Evolutionary conservation across 2,329 filamentous ascomycete genomes (phyloP).

Genomic region (Penicillium verrucosum): DNA sequence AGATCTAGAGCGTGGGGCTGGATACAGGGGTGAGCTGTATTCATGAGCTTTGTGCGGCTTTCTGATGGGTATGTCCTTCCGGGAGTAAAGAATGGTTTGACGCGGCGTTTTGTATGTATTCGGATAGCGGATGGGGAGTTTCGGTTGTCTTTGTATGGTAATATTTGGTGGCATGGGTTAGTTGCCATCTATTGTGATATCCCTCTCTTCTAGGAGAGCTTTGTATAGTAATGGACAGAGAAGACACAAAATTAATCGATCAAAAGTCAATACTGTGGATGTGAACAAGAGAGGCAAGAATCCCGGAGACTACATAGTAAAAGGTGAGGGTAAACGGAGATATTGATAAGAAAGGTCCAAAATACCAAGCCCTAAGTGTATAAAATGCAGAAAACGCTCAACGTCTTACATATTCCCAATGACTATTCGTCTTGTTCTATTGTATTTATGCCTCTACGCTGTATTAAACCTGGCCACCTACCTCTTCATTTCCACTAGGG

Average conservation of each 20-base stretch:
- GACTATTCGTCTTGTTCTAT: background rate
- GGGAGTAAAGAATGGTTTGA: background rate
- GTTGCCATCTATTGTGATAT: constrained; percentile 19
- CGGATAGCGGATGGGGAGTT: constrained; percentile 1
- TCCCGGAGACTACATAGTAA: too few relatives aligned
- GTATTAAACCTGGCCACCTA: background rate
- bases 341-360: background rate
- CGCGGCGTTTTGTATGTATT: constrained; percentile 3
- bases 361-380: background rate
- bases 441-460: background rate
- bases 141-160: background rate
- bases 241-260: constrained; percentile 2
- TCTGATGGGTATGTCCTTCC: background rate
- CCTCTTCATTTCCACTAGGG: background rate
- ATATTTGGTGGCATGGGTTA: background rate
- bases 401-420: background rate
- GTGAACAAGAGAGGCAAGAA: background rate
- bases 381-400: background rate
- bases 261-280: too few relatives aligned
- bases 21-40: constrained; percentile 38
- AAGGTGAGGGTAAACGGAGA: background rate
- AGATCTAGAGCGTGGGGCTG: constrained; percentile 36
- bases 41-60: constrained; percentile 18
- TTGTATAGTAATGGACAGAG: constrained; percentile 17
- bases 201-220: constrained; percentile 10